Evolutionary conservation across 73 alveolate species (phyloP).

Genomic region (Tetrahymena borealis): DNA sequence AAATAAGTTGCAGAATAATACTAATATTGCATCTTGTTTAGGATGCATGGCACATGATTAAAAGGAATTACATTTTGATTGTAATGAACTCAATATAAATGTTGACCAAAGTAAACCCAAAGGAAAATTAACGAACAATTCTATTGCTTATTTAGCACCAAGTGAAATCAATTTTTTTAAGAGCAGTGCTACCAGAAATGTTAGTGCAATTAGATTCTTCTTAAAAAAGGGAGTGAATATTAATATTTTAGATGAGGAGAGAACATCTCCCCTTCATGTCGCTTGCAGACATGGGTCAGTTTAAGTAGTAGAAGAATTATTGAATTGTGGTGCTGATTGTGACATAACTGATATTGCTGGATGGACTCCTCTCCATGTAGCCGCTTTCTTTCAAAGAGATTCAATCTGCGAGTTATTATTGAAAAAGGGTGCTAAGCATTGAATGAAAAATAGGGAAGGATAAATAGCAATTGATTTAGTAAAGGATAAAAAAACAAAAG

Average conservation of each 20-base stretch:
- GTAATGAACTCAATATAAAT: constrained; percentile 16
- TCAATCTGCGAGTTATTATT: constrained; percentile 16
- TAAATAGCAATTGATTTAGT: constrained; percentile 36
- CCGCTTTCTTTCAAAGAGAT: constrained; percentile 35
- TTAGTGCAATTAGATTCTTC: constrained; percentile 60
- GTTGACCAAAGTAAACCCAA: constrained; percentile 11
- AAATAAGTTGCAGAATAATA: constrained; percentile 3
- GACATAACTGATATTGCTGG: constrained; percentile 76
- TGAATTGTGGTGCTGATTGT: constrained; percentile 62
- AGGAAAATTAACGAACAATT: constrained; percentile 57
- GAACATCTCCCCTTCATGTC: constrained; percentile 75
- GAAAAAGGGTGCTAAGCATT: constrained; percentile 22
- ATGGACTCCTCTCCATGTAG: constrained; percentile 64
- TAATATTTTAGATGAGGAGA: constrained; percentile 70
- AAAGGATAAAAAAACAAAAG: constrained; percentile 37
- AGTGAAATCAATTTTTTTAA: constrained; percentile 63
- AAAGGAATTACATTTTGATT: constrained; percentile 31
- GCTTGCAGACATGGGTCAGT: constrained; percentile 64
- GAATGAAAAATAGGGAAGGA: constrained; percentile 41
- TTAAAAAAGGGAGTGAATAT: constrained; percentile 64
- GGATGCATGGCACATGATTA: constrained; percentile 40
- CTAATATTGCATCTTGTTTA: constrained; percentile 22
- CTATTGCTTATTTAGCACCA: constrained; percentile 56
- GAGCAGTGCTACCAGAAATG: constrained; percentile 55
- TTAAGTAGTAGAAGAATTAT: constrained; percentile 66